These are phyloP conservation scores for Colletotrichum sp. DNA, from an alignment of 2,329 filamentous ascomycete genomes.

Conservation along the genomic window DNA sequence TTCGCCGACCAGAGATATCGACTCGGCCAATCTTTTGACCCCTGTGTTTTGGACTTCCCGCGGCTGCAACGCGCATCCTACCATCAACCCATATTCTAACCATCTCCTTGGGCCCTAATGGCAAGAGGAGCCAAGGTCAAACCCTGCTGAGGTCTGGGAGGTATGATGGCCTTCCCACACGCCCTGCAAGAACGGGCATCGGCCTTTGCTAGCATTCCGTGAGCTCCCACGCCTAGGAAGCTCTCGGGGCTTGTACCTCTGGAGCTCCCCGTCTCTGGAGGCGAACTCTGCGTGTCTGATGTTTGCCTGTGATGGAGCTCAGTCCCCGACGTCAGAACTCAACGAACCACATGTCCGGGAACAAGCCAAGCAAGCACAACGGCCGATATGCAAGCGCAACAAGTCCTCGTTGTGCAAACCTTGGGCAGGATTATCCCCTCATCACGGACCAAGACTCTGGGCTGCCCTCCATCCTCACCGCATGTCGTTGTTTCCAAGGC, in stretches of 20 bases:
- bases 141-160: slow-evolving; percentile 7
- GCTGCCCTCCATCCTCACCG: neutral
- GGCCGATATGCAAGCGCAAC: neutral
- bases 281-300: slow-evolving; percentile 5
- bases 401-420: neutral
- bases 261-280: neutral
- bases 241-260: slow-evolving; percentile 2
- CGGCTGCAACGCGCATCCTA: slow-evolving; percentile 11
- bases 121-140: slow-evolving; percentile 6
- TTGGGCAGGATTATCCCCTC: neutral
- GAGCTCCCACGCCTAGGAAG: neutral
- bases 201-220: slow-evolving; percentile 14
- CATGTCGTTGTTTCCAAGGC: neutral
- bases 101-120: slow-evolving; percentile 15
- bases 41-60: slow-evolving; percentile 16
- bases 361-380: neutral
- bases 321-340: slow-evolving; percentile 8
- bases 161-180: neutral
- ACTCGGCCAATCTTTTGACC: slow-evolving; percentile 12
- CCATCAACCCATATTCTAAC: slow-evolving; percentile 18
- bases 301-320: neutral
- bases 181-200: slow-evolving; percentile 15
- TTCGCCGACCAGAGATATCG: neutral
- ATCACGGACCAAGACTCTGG: slow-evolving; percentile 10
- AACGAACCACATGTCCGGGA: slow-evolving; percentile 6